Conservation (phyloP, 1,284 basidiomycete species). For the Boletus smithii region DNA sequence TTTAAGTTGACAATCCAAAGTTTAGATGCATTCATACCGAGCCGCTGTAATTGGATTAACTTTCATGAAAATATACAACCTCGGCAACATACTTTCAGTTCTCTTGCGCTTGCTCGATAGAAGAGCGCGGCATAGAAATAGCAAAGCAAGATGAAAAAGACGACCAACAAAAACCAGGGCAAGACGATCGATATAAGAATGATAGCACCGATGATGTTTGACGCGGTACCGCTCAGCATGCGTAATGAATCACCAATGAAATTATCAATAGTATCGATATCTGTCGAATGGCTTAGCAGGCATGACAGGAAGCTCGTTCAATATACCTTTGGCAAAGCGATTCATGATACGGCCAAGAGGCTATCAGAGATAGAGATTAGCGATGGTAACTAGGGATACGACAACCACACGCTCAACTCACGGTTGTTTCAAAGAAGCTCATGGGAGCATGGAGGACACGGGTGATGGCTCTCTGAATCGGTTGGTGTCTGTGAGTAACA, state of each 20-base stretch:
- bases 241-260: slow-evolving; percentile 72
- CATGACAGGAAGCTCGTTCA: neutral
- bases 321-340: slow-evolving; percentile 63
- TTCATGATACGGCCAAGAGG: slow-evolving; percentile 90
- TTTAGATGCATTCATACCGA: slow-evolving; percentile 38
- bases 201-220: slow-evolving; percentile 68
- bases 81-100: slow-evolving; percentile 67
- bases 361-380: slow-evolving; percentile 30
- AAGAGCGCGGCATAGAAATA: slow-evolving; percentile 72
- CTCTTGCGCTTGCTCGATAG: slow-evolving; percentile 85
- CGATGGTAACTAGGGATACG: neutral
- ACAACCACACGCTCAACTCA: slow-evolving; percentile 26
- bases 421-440: slow-evolving; percentile 87
- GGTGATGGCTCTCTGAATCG: slow-evolving; percentile 48
- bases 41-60: slow-evolving; percentile 37
- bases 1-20: neutral
- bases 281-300: slow-evolving; percentile 34
- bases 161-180: slow-evolving; percentile 82
- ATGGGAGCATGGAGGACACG: slow-evolving; percentile 76
- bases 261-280: slow-evolving; percentile 89
- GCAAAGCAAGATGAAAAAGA: slow-evolving; percentile 54
- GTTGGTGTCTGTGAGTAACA: neutral
- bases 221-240: slow-evolving; percentile 66
- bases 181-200: slow-evolving; percentile 76
- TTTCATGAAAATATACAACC: neutral